Evolutionary conservation across 208 protist genomes (phyloP).

Genomic region (Crithidia fasciculata): DNA sequence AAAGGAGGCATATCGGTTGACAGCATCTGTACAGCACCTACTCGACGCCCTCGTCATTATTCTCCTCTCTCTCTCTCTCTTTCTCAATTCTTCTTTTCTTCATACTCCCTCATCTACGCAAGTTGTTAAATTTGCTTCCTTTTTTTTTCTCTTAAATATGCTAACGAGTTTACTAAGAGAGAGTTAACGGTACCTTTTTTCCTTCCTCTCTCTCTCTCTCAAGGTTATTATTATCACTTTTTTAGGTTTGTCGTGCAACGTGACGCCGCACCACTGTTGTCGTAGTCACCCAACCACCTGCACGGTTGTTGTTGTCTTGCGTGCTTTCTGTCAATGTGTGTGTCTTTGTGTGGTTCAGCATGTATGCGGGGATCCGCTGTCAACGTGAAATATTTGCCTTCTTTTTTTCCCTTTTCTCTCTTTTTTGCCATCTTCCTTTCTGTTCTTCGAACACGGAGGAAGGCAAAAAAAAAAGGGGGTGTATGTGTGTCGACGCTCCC

Average conservation of each 20-base stretch:
- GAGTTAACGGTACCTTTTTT: no score
- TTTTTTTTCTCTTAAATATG: conserved; percentile 9
- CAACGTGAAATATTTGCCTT: neutral
- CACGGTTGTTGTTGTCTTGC: conserved; percentile 11
- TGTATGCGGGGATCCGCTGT: neutral
- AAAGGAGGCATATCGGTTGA: no score
- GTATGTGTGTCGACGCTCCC: no score
- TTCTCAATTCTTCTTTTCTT: neutral
- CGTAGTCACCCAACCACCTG: no score
- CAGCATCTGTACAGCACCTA: no score
- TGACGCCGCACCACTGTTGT: no score
- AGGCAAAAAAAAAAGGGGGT: no score
- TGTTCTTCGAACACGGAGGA: neutral
- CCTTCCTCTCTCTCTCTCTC: no score
- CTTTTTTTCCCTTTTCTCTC: neutral
- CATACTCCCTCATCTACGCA: neutral
- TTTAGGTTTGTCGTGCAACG: no score
- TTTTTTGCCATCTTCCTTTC: neutral
- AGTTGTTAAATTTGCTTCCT: neutral
- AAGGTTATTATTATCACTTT: no score
- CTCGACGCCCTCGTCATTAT: no score
- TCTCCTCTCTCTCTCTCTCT: neutral
- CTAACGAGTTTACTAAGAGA: neutral
- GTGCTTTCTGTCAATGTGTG: neutral
- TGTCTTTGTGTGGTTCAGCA: neutral